A percentile compares a stretch with the other conserved stretches of the same genome.
These are phyloP conservation scores for Carpinus viminea DNA, from an alignment of 306 rosid genomes.

Conservation along the genomic window DNA sequence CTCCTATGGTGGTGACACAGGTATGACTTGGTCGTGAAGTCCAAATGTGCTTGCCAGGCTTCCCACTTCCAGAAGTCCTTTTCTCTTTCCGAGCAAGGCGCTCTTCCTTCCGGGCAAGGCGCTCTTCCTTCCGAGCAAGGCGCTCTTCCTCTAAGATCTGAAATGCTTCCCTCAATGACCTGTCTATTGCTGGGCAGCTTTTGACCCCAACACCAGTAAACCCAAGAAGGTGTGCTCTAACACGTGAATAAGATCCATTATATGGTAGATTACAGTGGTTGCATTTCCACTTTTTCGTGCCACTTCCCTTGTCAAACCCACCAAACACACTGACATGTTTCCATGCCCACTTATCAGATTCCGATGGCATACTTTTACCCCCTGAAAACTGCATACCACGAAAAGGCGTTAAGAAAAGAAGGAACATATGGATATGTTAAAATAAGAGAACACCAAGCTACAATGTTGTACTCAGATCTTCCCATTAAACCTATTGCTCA, in stretches of 20 bases:
- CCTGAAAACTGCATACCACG: conserved; percentile 26
- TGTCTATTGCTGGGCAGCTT: conserved; percentile 54
- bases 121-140: conserved; percentile 42
- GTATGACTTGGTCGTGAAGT: conserved; percentile 34
- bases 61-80: conserved; percentile 38
- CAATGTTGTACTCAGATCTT: background rate
- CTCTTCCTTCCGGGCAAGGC: conserved; percentile 41
- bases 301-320: conserved; percentile 71
- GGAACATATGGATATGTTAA: conserved; percentile 13
- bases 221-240: conserved; percentile 66
- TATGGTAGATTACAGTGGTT: conserved; percentile 57
- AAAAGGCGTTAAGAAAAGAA: background rate
- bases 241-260: conserved; percentile 67
- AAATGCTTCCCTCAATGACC: conserved; percentile 49
- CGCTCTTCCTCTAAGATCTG: conserved; percentile 54
- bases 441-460: background rate
- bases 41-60: conserved; percentile 39
- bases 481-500: background rate
- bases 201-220: conserved; percentile 61
- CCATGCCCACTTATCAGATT: conserved; percentile 66
- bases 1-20: conserved; percentile 45
- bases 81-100: conserved; percentile 41
- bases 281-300: conserved; percentile 66
- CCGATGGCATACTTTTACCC: conserved; percentile 41
- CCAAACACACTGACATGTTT: conserved; percentile 64